phyloP scores from a whole-genome alignment of 1,284 basidiomycete genomes.

The Gomphus bonarii region DNA sequence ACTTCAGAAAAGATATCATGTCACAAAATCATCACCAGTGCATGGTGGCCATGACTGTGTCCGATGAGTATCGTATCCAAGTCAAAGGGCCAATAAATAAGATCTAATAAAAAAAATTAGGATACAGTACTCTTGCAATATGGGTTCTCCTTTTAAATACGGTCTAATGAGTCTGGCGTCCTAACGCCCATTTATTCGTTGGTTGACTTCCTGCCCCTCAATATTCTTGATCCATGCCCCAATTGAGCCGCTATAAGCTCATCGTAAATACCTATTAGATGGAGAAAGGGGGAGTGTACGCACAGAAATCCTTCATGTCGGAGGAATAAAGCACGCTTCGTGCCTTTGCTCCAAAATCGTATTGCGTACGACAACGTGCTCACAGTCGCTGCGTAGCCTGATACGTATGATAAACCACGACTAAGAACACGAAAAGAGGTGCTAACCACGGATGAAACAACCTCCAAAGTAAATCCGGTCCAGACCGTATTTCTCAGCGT shows the following conservation, averaged over 20 bases:
- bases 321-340: constrained; percentile 92
- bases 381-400: constrained; percentile 94
- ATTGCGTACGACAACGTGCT: constrained; percentile 98
- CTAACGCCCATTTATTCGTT: neutral
- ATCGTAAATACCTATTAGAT: constrained; percentile 14
- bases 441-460: constrained; percentile 92
- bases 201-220: constrained; percentile 19
- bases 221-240: constrained; percentile 98
- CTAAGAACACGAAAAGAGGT: neutral
- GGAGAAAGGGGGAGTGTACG: constrained; percentile 27
- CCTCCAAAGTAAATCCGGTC: constrained; percentile 99
- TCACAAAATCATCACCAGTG: neutral
- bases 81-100: neutral
- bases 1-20: neutral
- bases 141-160: neutral
- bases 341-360: constrained; percentile 99
- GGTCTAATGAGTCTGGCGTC: neutral
- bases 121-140: neutral
- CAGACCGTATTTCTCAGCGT: constrained; percentile 96
- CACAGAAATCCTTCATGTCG: constrained; percentile 97
- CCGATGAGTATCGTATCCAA: no score
- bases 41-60: neutral
- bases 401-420: constrained; percentile 4
- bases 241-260: constrained; percentile 60
- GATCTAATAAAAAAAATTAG: neutral